Evolutionary conservation across 1,139 yeast genomes (phyloP).

Genomic region (Meyerozyma guilliermondii): DNA sequence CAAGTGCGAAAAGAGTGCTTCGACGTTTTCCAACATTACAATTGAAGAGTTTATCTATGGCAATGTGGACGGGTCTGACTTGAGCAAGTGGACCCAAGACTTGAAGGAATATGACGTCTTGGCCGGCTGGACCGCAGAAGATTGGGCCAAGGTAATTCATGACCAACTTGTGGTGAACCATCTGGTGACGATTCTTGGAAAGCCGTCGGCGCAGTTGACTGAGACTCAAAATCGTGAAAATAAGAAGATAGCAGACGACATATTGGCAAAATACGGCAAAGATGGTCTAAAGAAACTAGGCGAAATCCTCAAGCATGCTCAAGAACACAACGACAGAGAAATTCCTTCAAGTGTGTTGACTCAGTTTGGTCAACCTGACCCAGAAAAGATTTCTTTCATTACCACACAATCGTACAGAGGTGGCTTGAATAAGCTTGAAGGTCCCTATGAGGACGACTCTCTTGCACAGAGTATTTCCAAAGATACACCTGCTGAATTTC

Average conservation of each 20-base stretch:
- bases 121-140: constrained; percentile 52
- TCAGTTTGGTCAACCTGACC: constrained; percentile 67
- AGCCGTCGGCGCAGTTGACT: constrained; percentile 67
- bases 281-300: constrained; percentile 55
- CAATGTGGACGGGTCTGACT: constrained; percentile 50
- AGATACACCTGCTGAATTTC: constrained; percentile 49
- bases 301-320: constrained; percentile 54
- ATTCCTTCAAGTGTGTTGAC: constrained; percentile 67
- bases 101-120: constrained; percentile 59
- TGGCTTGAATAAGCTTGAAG: constrained; percentile 23
- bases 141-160: constrained; percentile 62
- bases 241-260: constrained; percentile 42
- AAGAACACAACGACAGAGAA: constrained; percentile 59
- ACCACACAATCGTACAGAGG: constrained; percentile 58
- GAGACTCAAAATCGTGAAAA: constrained; percentile 47
- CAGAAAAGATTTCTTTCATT: constrained; percentile 69
- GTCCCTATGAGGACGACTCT: constrained; percentile 14
- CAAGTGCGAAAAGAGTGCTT: constrained; percentile 62
- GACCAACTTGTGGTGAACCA: constrained; percentile 56
- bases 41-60: constrained; percentile 83
- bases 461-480: constrained; percentile 25
- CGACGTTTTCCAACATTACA: constrained; percentile 58
- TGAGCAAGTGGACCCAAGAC: constrained; percentile 49
- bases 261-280: constrained; percentile 51
- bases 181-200: constrained; percentile 70